A percentile compares a stretch with the other conserved stretches of the same genome.
These are phyloP conservation scores for Sphagnum fallax DNA, from an alignment of 228 moss, liverwort and hornwort species.

Conservation along the genomic window DNA sequence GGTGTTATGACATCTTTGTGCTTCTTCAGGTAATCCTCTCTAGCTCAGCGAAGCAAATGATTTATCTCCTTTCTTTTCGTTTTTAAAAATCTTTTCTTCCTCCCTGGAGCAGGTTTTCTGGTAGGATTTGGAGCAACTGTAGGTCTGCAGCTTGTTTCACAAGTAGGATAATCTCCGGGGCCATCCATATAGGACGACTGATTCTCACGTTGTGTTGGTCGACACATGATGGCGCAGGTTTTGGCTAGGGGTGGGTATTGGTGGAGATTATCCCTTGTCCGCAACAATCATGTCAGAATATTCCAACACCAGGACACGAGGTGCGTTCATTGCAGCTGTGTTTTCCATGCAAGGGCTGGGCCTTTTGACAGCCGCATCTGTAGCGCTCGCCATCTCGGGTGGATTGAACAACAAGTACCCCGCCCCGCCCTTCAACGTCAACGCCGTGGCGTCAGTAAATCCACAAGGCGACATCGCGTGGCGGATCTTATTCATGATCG, in stretches of 20 bases:
- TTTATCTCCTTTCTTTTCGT: too few relatives aligned
- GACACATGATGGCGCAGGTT: neutral
- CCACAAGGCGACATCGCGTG: slow-evolving; percentile 24
- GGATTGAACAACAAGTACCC: slow-evolving; percentile 1
- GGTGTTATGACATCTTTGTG: slow-evolving; percentile 45
- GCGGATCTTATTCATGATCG: slow-evolving; percentile 20
- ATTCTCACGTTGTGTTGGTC: too few relatives aligned
- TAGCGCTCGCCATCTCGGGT: slow-evolving; percentile 2
- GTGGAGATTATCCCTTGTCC: slow-evolving; percentile 8
- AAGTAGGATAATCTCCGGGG: too few relatives aligned
- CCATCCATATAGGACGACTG: too few relatives aligned
- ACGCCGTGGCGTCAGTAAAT: neutral
- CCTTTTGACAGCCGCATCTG: slow-evolving; percentile 1
- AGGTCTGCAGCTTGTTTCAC: too few relatives aligned
- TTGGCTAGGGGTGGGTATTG: slow-evolving; percentile 10
- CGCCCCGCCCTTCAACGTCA: neutral
- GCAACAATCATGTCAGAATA: slow-evolving; percentile 11
- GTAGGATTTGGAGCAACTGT: too few relatives aligned
- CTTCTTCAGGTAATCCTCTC: slow-evolving; percentile 10
- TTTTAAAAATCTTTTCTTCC: too few relatives aligned
- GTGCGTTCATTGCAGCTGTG: slow-evolving; percentile 9
- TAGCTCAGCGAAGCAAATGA: too few relatives aligned
- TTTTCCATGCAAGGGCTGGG: slow-evolving; percentile 10
- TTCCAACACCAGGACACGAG: slow-evolving; percentile 7
- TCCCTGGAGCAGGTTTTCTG: too few relatives aligned